Conservation (phyloP, 2,329 filamentous ascomycete species). For the Chaetomium sp. region DNA sequence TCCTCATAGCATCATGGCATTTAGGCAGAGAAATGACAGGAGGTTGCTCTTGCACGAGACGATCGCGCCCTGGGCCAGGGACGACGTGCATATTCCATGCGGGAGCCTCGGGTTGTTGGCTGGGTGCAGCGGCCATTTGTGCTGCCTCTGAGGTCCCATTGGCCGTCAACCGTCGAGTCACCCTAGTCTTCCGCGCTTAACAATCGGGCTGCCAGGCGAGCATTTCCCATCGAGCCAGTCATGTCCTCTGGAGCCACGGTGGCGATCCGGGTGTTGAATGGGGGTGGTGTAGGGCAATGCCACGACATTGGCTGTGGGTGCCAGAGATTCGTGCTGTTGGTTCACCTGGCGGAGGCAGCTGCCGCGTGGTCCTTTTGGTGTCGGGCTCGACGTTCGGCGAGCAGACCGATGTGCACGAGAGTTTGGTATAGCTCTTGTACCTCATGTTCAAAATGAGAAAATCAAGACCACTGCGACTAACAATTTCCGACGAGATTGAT, state of each 20-base stretch:
- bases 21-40: constrained; percentile 9
- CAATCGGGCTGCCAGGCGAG: constrained; percentile 5
- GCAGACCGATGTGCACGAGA: neutral
- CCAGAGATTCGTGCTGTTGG: constrained; percentile 11
- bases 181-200: constrained; percentile 23
- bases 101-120: constrained; percentile 16
- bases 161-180: constrained; percentile 3
- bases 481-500: neutral
- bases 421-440: neutral
- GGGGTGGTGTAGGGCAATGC: constrained; percentile 13
- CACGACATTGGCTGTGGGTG: neutral
- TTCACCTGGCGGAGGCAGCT: constrained; percentile 6
- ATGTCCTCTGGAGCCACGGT: neutral
- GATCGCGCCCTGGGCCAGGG: constrained; percentile 11
- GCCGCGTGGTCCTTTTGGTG: constrained; percentile 7
- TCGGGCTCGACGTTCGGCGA: neutral
- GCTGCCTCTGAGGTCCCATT: constrained; percentile 17
- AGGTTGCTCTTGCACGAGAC: constrained; percentile 14
- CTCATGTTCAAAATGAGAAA: neutral
- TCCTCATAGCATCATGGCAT: neutral
- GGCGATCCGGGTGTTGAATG: neutral
- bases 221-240: constrained; percentile 22
- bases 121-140: neutral
- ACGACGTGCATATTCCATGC: constrained; percentile 11
- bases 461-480: neutral